Conservation (phyloP, 495 filamentous ascomycete genomes). For the Entonaema liquescens region DNA sequence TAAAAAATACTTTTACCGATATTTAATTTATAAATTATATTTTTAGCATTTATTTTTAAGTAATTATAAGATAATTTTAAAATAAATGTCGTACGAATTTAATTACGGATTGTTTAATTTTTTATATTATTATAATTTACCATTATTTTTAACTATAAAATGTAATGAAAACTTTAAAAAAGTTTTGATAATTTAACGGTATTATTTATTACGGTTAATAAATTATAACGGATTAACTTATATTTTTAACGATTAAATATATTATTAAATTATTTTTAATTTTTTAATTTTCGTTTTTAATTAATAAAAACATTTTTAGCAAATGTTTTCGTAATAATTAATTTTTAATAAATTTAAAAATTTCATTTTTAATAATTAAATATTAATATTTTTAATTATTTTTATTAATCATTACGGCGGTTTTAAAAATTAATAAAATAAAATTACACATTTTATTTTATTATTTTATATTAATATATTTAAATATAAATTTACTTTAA, state of each 20-base stretch:
- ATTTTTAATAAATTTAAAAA: slow-evolving; percentile 2
- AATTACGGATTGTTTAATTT: no score
- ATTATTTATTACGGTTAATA: not conserved
- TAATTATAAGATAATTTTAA: no score
- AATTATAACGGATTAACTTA: not conserved
- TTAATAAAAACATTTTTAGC: not conserved
- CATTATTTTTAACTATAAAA: no score
- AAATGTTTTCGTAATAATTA: not conserved
- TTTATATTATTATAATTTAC: no score
- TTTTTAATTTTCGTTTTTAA: not conserved
- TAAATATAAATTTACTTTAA: not conserved
- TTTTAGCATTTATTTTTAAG: no score
- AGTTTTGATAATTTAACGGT: not conserved
- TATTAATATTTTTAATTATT: not conserved
- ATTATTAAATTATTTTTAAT: not conserved
- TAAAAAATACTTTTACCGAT: no score
- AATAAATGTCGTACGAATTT: no score
- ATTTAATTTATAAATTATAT: no score
- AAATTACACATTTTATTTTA: not conserved
- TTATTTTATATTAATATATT: slow-evolving; percentile 2
- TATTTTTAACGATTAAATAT: not conserved
- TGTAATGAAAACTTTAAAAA: no score
- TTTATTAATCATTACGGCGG: no score
- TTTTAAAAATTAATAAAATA: slow-evolving; percentile 1
- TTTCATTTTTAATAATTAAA: not conserved